Base-by-base conservation (phyloP, 2,329 filamentous ascomycete genomes). In the Arthroderma sp. region DNA sequence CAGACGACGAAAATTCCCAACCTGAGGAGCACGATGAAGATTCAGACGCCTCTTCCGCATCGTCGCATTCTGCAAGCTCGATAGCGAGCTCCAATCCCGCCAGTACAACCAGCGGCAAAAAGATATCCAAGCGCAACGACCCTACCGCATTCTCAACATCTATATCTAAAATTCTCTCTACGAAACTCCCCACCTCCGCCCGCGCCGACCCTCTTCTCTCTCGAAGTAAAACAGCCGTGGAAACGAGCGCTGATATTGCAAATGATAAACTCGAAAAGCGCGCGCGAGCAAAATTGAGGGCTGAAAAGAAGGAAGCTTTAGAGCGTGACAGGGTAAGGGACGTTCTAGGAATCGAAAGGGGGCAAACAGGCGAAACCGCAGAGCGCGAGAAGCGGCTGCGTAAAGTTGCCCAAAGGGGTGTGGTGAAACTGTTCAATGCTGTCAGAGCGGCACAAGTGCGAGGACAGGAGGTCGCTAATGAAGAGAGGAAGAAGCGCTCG, bases 371-470 rank as follows among this genome's bases (percentile, higher is more conserved):
- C 4, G 64, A 67, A 3, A 69, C 77, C 5, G 64, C 73, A 10
- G 85, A 83, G 57, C 75, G 80, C 55, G 89, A 96, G 70, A 82
- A 80, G 67, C 72, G 78, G 51, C 63, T 96, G 57, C 78, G 84
- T 57, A 91, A 94, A 70, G 86, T 85, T 40, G 88, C 88, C 38
- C 86, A 95, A 65, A 76, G 86, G 44, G 89, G 89, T 76, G 91
- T 98, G 36, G 82, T 96, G 27, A 93, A 89, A 70, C 71, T 98
- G 47, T 98, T 98, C 67, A 95, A 96, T 62, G 91, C 91, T 0
- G 87, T 98, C 30, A 74, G 89, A 38, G 85, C 85, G 22, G 88
- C 91, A 9, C 91, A 98, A 66, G 83, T 95, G 46, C 85, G 88
- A 63, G 88, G 83, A 2, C 77, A 81, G 47, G 80, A 89, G 63